Base-by-base conservation (phyloP, 1,284 basidiomycete genomes). In the Cystobasidium pallidum region DNA sequence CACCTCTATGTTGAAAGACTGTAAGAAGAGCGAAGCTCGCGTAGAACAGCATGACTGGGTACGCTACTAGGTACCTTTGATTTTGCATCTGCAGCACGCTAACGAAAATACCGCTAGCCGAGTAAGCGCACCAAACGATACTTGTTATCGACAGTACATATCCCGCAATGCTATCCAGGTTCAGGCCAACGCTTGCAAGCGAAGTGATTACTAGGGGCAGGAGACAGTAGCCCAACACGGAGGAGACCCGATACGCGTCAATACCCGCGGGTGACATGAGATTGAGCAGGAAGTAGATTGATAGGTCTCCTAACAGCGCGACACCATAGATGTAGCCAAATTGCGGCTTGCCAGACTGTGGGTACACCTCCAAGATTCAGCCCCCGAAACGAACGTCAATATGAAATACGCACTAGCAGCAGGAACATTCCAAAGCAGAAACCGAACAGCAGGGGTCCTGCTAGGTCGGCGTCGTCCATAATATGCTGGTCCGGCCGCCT, bases 291-390 rank as follows among this genome's bases (percentile, higher is more conserved):
- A 89, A 87, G 84, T 99, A 99, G 79, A 99, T 90, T 43, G 93
- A 93, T n/a, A 88, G 86, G 2, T 91, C 93, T 65, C 96, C 96
- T 77, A 99, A 87, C 15, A 98, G 86, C 59, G 91, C 95, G 74
- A 99, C 92, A 62, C 96, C 96, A 81, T 99, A 99, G 76, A 99
- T 98, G 82, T 98, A 98, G 34, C 92, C 94, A 82, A 99, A 99
- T 81, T 98, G 96, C 8, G 93, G 92, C 84, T 97, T 98, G 75
- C 96, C 96, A 17, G 93, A 94, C 94, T 98, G 80, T 26, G 4
- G 17, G 19, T 1, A 61, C 24, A 36, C 11, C n/a, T 26, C 19
- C 10, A 61, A n/a, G n/a, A 15, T 11, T 41, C 43, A 43, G 11
- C 47, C 11, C 13, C 74, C 59, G 39, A 24, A 68, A 70, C 7